These are phyloP conservation scores for Kluyveromyces nonfermentans DNA, from an alignment of 805 yeast genomes.

Conservation along the genomic window DNA sequence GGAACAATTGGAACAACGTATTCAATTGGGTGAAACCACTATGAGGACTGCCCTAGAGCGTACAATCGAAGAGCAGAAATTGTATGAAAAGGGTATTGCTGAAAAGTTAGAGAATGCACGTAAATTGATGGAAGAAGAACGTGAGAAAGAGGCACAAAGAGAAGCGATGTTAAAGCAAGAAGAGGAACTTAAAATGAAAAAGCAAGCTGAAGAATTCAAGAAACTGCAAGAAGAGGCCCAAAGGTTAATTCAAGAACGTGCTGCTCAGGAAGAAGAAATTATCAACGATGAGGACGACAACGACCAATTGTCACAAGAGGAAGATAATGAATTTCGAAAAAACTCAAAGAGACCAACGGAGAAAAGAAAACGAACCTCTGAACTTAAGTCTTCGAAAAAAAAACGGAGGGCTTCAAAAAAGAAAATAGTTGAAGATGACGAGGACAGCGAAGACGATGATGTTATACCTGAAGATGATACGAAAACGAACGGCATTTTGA, in stretches of 20 bases:
- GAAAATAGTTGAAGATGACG: constrained; percentile 42
- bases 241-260: constrained; percentile 50
- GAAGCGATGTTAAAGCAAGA: constrained; percentile 42
- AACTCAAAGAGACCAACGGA: constrained; percentile 23
- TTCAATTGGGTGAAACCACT: constrained; percentile 74
- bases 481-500: constrained; percentile 20
- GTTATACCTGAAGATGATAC: constrained; percentile 18
- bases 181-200: constrained; percentile 36
- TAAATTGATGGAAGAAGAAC: constrained; percentile 52
- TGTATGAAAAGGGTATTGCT: constrained; percentile 47
- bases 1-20: constrained; percentile 74
- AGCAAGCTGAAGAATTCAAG: constrained; percentile 41
- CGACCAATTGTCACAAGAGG: constrained; percentile 28
- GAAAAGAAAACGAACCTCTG: constrained; percentile 13
- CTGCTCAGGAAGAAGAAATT: constrained; percentile 33
- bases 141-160: constrained; percentile 36
- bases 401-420: constrained; percentile 32
- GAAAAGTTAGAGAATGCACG: constrained; percentile 67
- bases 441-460: constrained; percentile 26
- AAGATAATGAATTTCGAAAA: constrained; percentile 28
- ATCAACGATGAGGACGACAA: constrained; percentile 33
- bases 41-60: constrained; percentile 62
- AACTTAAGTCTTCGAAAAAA: constrained; percentile 22
- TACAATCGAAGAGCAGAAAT: constrained; percentile 62
- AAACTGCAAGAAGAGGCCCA: constrained; percentile 47